Percentiles rank a stretch among this genome's conserved stretches.
Conservation (phyloP, 2,329 filamentous ascomycete species). For the Cladosporium sp. region DNA sequence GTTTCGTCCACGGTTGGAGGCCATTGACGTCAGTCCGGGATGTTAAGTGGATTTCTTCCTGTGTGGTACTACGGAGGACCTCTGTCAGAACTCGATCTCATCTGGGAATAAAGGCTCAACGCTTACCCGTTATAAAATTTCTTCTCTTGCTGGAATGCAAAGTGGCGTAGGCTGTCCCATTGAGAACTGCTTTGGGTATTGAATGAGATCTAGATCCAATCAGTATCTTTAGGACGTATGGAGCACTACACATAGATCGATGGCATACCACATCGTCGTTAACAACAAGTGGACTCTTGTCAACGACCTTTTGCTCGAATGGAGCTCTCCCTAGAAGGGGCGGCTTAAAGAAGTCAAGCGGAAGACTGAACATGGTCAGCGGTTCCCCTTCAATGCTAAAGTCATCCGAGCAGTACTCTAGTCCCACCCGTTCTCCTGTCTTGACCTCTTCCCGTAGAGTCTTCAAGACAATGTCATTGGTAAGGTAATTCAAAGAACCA, state of each 20-base stretch:
- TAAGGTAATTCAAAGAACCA: conserved; percentile 51
- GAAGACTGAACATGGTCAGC: not conserved
- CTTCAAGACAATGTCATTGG: conserved; percentile 36
- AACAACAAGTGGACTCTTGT: not conserved
- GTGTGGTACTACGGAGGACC: not conserved
- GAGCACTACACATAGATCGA: not conserved
- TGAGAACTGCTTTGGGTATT: conserved; percentile 2
- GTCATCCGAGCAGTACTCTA: not conserved
- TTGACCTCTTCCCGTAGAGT: not conserved
- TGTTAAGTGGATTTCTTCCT: not conserved
- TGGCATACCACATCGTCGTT: not conserved
- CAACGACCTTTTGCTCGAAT: not conserved
- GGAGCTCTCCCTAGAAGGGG: not conserved
- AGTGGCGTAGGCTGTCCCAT: conserved; percentile 19
- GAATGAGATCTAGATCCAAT: not conserved
- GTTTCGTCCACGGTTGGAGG: not conserved
- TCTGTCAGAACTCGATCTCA: not conserved
- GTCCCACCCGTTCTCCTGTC: not conserved
- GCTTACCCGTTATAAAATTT: not conserved
- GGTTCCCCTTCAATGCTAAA: not conserved
- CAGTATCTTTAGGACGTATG: not conserved
- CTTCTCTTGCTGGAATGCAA: conserved; percentile 43
- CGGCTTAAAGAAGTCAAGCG: not conserved
- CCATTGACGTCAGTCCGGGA: not conserved
- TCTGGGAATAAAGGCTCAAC: not conserved